phyloP scores from a whole-genome alignment of 1,139 yeast species.

The Suhomyces kunorum region DNA sequence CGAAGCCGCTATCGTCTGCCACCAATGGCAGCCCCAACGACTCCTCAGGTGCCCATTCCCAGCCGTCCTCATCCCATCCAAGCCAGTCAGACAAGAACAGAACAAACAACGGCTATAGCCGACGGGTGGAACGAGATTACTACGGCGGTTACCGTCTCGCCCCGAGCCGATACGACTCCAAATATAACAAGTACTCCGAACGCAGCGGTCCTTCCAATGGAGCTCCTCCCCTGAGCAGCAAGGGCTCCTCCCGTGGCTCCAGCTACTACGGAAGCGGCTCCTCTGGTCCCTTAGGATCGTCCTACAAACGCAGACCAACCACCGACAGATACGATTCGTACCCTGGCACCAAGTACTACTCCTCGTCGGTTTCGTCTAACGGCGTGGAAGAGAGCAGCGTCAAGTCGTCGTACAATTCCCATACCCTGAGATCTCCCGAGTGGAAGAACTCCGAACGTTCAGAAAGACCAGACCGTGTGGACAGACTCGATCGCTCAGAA shows the following conservation, averaged over 20 bases:
- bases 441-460: slow-evolving; percentile 7
- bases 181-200: slow-evolving; percentile 18
- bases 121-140: slow-evolving; percentile 19
- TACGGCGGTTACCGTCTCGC: slow-evolving; percentile 18
- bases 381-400: slow-evolving; percentile 13
- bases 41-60: slow-evolving; percentile 1
- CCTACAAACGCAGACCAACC: slow-evolving; percentile 13
- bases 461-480: background rate
- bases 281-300: slow-evolving; percentile 1
- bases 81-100: slow-evolving; percentile 4
- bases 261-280: slow-evolving; percentile 14
- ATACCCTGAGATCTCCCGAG: slow-evolving; percentile 10
- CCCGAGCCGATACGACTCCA: slow-evolving; percentile 16
- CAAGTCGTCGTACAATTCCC: slow-evolving; percentile 10
- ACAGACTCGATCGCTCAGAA: slow-evolving; percentile 1
- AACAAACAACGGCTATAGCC: slow-evolving; percentile 8
- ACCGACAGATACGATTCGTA: slow-evolving; percentile 18
- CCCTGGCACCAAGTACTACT: slow-evolving; percentile 12
- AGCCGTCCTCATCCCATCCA: background rate
- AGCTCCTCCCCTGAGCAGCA: background rate
- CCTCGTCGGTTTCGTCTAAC: slow-evolving; percentile 12
- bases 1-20: slow-evolving; percentile 10
- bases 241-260: slow-evolving; percentile 6
- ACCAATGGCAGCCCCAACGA: slow-evolving; percentile 6
- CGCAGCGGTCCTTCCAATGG: slow-evolving; percentile 5